Conservation (phyloP, 2,329 filamentous ascomycete genomes). For the Colletotrichum sp. region DNA sequence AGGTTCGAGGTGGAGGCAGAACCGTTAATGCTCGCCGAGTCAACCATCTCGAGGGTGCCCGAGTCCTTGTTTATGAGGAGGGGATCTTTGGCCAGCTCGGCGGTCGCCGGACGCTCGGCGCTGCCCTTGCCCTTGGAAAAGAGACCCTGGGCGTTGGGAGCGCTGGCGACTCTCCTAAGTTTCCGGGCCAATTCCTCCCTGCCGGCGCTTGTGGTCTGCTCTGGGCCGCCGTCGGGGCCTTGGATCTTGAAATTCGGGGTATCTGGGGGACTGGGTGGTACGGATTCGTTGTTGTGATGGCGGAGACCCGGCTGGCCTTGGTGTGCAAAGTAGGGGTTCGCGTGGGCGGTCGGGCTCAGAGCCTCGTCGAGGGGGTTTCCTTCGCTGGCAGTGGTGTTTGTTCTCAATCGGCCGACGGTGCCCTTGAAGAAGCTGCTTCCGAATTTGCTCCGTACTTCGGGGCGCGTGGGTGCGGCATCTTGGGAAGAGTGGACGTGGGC, state of each 20-base stretch:
- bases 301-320: conserved; percentile 92
- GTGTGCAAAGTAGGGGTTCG: conserved; percentile 97
- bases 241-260: conserved; percentile 81
- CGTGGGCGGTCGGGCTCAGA: conserved; percentile 89
- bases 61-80: conserved; percentile 63
- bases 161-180: conserved; percentile 90
- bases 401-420: conserved; percentile 85
- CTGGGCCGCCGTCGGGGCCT: conserved; percentile 67
- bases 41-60: conserved; percentile 50
- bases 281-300: conserved; percentile 93
- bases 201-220: conserved; percentile 75
- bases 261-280: conserved; percentile 90
- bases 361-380: conserved; percentile 88
- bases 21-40: conserved; percentile 43
- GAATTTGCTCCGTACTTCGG: conserved; percentile 64
- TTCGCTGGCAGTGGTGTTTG: conserved; percentile 90
- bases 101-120: conserved; percentile 78
- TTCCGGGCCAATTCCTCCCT: conserved; percentile 96
- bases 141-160: conserved; percentile 93
- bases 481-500: conserved; percentile 44
- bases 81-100: conserved; percentile 85
- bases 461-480: conserved; percentile 27
- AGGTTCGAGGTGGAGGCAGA: conserved; percentile 28
- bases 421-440: conserved; percentile 90
- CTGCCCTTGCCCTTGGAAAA: conserved; percentile 68